Base-by-base conservation (phyloP, 306 rosid species). In the Cicer arietinum region DNA sequence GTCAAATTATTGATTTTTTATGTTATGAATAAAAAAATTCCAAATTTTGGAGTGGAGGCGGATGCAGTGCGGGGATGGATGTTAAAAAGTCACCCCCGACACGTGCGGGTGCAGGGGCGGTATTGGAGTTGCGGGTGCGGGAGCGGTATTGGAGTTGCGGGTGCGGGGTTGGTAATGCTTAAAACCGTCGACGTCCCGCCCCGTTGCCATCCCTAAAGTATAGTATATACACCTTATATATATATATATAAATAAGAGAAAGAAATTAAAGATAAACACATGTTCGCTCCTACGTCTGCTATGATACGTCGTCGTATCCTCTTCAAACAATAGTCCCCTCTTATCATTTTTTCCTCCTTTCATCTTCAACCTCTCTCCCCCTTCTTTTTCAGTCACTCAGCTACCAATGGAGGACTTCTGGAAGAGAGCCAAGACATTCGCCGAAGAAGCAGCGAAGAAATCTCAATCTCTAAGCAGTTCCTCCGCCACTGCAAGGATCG, bases 391-490 rank as follows among this genome's bases (percentile, higher is more conserved):
- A 8, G 48, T 3, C 40, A 48, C 65, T 58, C 46, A 20, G 35
- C 7, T 6, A 8, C 62, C 78, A 85, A 95, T 95, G 99, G 99
- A 95, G 69, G 90, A 90, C 72, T 62, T 92, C 0, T 95, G 99
- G 98, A 90, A 88, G 77, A 88, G 91, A 81, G 99, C 99, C 3
- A 92, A 86, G 80, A 74, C 77, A 10, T 89, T 95, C 82, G 99
- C 99, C 0, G 98, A 95, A 81, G 99, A 95, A 82, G 92, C 99
- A 0, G 98, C 97, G 3, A 92, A 92, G 90, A 89, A 81, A 52
- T 90, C 98, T 2, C 98, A 92, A 43, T 57, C 81, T 40, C 67
- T 94, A 1, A 82, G 87, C 3, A 79, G 73, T 14, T 82, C 99
- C 73, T 78, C 99, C 77, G 81, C 88, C 50, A 79, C 90, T 59